A percentile compares a stretch with the other conserved stretches of the same genome.
Conservation (phyloP, 306 rosid genomes). For the Mucuna pruriens region DNA sequence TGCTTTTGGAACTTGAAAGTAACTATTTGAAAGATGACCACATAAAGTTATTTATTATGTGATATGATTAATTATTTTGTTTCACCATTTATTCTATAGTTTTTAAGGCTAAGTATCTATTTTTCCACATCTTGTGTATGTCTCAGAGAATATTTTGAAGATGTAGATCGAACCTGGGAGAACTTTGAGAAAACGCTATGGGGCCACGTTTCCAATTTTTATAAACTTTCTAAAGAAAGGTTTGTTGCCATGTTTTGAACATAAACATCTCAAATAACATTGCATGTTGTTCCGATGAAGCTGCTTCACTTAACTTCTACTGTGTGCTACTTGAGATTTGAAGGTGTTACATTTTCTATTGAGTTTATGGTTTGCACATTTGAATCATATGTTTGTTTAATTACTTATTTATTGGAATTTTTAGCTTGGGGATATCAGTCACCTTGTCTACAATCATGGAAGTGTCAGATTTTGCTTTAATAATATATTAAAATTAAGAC, state of each 20-base stretch:
- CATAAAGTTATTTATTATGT: not conserved
- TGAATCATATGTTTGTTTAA: slow-evolving; percentile 12
- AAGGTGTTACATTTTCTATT: slow-evolving; percentile 21
- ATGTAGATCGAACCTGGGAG: slow-evolving; percentile 94
- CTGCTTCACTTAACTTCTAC: slow-evolving; percentile 26
- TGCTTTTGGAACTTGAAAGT: slow-evolving; percentile 9
- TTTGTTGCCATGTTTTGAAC: slow-evolving; percentile 45
- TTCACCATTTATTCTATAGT: slow-evolving; percentile 9
- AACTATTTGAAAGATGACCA: slow-evolving; percentile 23
- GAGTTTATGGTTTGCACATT: slow-evolving; percentile 11
- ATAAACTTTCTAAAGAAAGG: slow-evolving; percentile 96
- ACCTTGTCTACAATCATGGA: slow-evolving; percentile 5
- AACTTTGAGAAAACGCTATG: slow-evolving; percentile 93
- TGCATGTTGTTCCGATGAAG: slow-evolving; percentile 22
- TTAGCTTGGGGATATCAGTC: not conserved
- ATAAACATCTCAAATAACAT: slow-evolving; percentile 30
- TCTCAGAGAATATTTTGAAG: slow-evolving; percentile 91
- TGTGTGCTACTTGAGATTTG: slow-evolving; percentile 17
- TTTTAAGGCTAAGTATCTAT: slow-evolving; percentile 23
- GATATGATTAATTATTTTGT: slow-evolving; percentile 1
- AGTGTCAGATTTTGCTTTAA: not conserved
- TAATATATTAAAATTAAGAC: not conserved
- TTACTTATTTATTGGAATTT: slow-evolving; percentile 23
- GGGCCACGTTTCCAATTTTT: slow-evolving; percentile 85
- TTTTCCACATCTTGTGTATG: slow-evolving; percentile 39